phyloP scores from a whole-genome alignment of 179 eudicot genomes.

The Beta lomatogona region DNA sequence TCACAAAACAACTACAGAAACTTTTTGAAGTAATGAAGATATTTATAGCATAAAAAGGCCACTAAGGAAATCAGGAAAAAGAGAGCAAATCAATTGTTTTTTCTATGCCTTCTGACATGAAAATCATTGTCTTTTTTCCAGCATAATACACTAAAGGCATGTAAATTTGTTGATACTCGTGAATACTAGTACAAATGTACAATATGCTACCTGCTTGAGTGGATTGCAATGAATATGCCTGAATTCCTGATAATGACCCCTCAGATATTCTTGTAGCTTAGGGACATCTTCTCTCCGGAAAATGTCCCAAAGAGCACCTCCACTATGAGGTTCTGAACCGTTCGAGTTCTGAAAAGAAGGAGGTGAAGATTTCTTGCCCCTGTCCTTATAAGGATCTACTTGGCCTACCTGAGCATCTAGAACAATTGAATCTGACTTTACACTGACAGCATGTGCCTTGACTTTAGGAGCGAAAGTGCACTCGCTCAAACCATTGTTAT shows the following conservation, averaged over 20 bases:
- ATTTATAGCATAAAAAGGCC: too few species aligned
- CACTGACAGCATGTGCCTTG: not conserved
- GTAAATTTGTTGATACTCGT: not conserved
- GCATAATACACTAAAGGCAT: too few species aligned
- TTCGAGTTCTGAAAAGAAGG: not conserved
- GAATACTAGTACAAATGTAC: not conserved
- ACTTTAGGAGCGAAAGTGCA: not conserved
- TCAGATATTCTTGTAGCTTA: constrained; percentile 57
- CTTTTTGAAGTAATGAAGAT: too few species aligned
- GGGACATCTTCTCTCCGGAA: constrained; percentile 69
- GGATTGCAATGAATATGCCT: constrained; percentile 47
- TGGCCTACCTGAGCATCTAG: not conserved
- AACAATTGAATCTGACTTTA: not conserved
- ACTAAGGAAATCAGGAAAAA: too few species aligned
- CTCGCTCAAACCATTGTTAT: not conserved
- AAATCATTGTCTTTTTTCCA: too few species aligned
- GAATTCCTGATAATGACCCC: constrained; percentile 54
- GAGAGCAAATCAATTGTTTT: too few species aligned
- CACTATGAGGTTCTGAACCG: constrained; percentile 19
- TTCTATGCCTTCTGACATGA: too few species aligned
- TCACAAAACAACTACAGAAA: too few species aligned
- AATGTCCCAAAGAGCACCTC: constrained; percentile 77
- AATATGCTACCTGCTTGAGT: constrained; percentile 41
- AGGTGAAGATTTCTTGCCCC: not conserved
- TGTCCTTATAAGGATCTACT: not conserved